Percentiles rank a stretch among this genome's conserved stretches.
Evolutionary conservation across 371 early-diverging fungal species (phyloP).

Genomic region (Apophysomyces sp.): DNA sequence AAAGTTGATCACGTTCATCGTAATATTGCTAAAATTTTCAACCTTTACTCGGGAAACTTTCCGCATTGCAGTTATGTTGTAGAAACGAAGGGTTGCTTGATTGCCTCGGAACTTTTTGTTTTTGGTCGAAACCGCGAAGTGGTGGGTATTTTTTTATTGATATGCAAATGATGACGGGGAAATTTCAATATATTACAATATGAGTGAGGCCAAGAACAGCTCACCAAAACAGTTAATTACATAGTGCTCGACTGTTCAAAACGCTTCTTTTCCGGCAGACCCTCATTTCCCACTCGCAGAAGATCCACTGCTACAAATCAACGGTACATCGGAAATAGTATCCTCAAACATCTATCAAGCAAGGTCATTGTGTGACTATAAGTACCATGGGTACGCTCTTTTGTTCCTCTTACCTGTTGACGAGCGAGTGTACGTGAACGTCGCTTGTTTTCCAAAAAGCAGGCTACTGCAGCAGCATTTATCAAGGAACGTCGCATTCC

Average conservation of each 20-base stretch:
- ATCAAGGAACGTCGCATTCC: conserved; percentile 10
- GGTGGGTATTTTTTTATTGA: neutral
- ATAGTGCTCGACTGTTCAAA: neutral
- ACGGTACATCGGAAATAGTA: neutral
- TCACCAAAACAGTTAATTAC: neutral
- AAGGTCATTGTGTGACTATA: neutral
- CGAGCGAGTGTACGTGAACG: neutral
- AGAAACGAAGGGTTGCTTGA: neutral
- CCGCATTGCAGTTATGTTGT: conserved; percentile 6
- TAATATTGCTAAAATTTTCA: conserved; percentile 30
- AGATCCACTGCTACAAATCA: neutral
- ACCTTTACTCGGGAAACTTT: conserved; percentile 34
- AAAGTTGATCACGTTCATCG: conserved; percentile 27
- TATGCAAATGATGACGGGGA: neutral
- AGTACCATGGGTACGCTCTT: neutral
- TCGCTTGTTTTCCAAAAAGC: conserved; percentile 19
- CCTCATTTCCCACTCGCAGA: neutral
- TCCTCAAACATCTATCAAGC: neutral
- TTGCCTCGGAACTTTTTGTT: neutral
- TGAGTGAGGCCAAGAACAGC: neutral
- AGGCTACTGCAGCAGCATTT: conserved; percentile 12
- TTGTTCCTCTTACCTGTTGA: neutral
- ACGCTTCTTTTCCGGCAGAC: neutral
- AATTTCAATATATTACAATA: neutral
- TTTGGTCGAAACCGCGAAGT: neutral